These are phyloP conservation scores for Kwoniella bestiolae DNA, from an alignment of 768 basidiomycete genomes.

Conservation along the genomic window DNA sequence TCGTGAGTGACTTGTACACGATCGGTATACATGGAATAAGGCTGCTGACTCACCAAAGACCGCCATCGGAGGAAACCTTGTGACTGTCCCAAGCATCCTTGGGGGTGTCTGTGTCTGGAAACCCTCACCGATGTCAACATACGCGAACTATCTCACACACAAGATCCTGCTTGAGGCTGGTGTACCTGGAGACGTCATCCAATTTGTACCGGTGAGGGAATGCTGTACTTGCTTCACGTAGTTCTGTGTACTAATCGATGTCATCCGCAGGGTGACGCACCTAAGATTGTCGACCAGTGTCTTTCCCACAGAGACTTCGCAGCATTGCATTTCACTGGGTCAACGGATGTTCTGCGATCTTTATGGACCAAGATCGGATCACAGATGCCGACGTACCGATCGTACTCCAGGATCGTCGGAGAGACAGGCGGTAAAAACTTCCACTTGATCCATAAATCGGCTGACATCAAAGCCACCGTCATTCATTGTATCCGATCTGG, in stretches of 20 bases:
- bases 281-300: constrained; percentile 80
- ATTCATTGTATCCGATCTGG: constrained; percentile 81
- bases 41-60: too few relatives aligned
- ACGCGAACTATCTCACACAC: constrained; percentile 90
- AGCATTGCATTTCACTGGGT: constrained; percentile 94
- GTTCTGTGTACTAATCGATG: too few relatives aligned
- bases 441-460: constrained; percentile 85
- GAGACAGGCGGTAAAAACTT: constrained; percentile 98
- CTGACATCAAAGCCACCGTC: constrained; percentile 85
- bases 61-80: constrained; percentile 93
- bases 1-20: constrained; percentile 11
- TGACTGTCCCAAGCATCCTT: constrained; percentile 79
- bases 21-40: too few relatives aligned
- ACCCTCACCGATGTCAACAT: constrained; percentile 91
- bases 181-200: constrained; percentile 89
- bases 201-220: constrained; percentile 76
- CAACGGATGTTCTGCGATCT: constrained; percentile 89
- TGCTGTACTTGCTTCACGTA: too few relatives aligned
- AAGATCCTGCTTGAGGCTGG: constrained; percentile 93
- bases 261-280: constrained; percentile 68
- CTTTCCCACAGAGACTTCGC: constrained; percentile 79
- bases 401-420: constrained; percentile 93
- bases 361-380: constrained; percentile 93
- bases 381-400: constrained; percentile 82
- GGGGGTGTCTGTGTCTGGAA: constrained; percentile 98